Evolutionary conservation across 371 early-diverging fungal species (phyloP).

Genomic region (Synchytrium microbalum): DNA sequence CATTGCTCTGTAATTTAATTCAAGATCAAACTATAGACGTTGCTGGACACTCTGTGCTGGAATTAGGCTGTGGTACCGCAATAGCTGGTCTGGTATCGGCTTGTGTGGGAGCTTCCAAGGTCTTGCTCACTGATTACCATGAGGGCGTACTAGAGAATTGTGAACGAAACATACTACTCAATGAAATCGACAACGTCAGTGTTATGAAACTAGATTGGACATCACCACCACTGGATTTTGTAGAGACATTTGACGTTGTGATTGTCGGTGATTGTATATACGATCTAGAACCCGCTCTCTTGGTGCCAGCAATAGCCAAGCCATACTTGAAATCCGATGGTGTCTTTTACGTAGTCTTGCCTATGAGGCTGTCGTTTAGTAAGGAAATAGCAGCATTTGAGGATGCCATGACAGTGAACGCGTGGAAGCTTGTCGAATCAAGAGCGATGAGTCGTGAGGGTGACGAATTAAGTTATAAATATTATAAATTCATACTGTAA

Average conservation of each 20-base stretch:
- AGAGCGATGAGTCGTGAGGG: too few relatives aligned
- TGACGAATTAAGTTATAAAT: too few relatives aligned
- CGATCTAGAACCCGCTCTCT: not conserved
- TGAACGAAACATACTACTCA: not conserved
- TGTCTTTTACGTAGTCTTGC: not conserved
- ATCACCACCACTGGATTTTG: not conserved
- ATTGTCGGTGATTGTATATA: not conserved
- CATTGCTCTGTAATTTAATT: not conserved
- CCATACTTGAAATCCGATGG: not conserved
- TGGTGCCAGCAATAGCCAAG: not conserved
- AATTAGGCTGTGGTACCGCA: not conserved
- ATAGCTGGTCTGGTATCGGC: not conserved
- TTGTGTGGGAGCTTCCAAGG: not conserved
- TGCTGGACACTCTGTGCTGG: not conserved
- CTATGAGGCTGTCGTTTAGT: not conserved
- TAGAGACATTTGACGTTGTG: not conserved
- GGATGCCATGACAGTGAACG: not conserved
- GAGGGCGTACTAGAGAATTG: not conserved
- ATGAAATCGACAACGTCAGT: not conserved
- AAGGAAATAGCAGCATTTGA: not conserved
- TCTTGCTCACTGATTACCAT: not conserved
- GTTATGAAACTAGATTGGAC: not conserved
- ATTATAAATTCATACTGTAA: too few relatives aligned
- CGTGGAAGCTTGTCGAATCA: not conserved
- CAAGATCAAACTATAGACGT: not conserved